phyloP scores from a whole-genome alignment of 169 alveolate species.

The Amoebophrya sp. region DNA sequence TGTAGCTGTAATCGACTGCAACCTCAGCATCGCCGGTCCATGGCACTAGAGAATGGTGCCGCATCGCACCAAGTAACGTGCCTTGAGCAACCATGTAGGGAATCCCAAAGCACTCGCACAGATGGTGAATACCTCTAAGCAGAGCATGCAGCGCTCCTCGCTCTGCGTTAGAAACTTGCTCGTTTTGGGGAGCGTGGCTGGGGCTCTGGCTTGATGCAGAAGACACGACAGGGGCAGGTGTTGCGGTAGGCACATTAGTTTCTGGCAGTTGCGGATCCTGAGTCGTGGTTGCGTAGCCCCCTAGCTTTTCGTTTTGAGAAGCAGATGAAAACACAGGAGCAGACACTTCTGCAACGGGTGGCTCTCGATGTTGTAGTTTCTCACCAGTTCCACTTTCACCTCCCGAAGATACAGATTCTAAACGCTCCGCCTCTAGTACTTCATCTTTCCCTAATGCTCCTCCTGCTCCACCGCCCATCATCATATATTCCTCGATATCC shows the following conservation, averaged over 20 bases:
- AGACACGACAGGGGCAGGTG: too few species aligned
- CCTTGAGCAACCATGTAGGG: background rate
- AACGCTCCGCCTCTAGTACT: too few species aligned
- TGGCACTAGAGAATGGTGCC: background rate
- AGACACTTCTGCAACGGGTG: too few species aligned
- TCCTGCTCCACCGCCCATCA: too few species aligned
- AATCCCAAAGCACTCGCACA: background rate
- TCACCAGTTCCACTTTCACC: too few species aligned
- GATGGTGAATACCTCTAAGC: background rate
- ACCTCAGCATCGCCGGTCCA: constrained; percentile 3
- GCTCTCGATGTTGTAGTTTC: too few species aligned
- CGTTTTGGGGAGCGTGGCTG: background rate
- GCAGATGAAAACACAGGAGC: too few species aligned
- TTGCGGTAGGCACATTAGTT: background rate
- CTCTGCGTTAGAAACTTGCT: background rate
- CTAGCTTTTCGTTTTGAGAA: too few species aligned
- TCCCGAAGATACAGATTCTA: too few species aligned
- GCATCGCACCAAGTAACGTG: background rate
- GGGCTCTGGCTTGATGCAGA: background rate
- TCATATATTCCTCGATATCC: background rate
- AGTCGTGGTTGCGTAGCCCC: too few species aligned
- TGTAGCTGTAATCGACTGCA: background rate
- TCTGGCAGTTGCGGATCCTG: background rate
- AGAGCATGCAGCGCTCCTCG: background rate
- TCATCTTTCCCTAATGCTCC: too few species aligned